Conservation (phyloP, 2,329 filamentous ascomycete genomes). For the Mariannaea elegans region DNA sequence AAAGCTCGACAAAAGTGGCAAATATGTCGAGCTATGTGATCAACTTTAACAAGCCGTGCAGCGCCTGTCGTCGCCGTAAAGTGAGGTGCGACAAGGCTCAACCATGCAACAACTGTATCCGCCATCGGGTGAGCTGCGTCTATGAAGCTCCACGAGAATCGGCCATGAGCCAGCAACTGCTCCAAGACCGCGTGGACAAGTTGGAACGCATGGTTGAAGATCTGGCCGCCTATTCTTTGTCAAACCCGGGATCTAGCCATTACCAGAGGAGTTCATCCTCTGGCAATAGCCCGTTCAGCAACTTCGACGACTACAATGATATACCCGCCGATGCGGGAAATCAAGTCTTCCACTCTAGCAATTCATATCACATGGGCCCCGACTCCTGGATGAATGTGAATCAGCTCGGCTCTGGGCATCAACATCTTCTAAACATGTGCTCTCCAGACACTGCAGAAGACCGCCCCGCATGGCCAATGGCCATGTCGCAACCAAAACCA, state of each 20-base stretch:
- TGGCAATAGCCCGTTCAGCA: constrained; percentile 25
- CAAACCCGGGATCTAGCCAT: constrained; percentile 10
- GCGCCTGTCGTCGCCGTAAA: constrained; percentile 30
- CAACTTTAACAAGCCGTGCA: constrained; percentile 34
- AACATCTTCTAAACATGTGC: constrained; percentile 20
- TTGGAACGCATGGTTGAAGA: constrained; percentile 30
- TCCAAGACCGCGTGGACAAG: constrained; percentile 30
- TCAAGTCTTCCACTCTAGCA: constrained; percentile 18
- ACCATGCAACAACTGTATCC: constrained; percentile 31
- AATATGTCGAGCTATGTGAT: constrained; percentile 31
- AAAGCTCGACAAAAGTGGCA: constrained; percentile 1
- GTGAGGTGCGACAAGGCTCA: constrained; percentile 31
- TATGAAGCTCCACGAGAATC: constrained; percentile 30
- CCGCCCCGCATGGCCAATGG: constrained; percentile 15
- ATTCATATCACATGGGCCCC: constrained; percentile 22
- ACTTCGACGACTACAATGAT: constrained; percentile 23
- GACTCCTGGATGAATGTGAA: constrained; percentile 26
- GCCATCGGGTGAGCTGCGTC: constrained; percentile 27
- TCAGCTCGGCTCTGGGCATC: constrained; percentile 18
- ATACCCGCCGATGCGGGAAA: constrained; percentile 18
- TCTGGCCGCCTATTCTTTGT: constrained; percentile 21
- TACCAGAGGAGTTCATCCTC: constrained; percentile 20
- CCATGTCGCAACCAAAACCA: background rate
- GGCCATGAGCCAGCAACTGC: constrained; percentile 26
- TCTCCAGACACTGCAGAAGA: constrained; percentile 6